Conservation (phyloP, 306 rosid genomes). For the Cicer bijugum region DNA sequence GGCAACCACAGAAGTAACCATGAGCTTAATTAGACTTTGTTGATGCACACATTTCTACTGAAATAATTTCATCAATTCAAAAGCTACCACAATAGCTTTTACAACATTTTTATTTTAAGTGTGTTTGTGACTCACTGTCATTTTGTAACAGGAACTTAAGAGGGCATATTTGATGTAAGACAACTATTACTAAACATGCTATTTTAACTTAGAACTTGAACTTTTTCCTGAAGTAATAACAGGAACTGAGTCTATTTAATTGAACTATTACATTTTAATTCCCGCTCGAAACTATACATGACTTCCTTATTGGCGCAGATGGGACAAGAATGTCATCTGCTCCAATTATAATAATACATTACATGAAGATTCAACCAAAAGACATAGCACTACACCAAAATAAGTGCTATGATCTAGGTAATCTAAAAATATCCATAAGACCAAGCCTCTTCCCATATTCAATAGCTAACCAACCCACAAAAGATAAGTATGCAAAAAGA, state of each 20-base stretch:
- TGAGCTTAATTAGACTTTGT: background rate
- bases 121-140: slow-evolving; percentile 2
- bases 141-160: background rate
- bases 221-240: slow-evolving; percentile 21
- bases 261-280: slow-evolving; percentile 32
- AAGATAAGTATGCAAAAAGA: slow-evolving; percentile 64
- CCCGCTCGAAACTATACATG: slow-evolving; percentile 44
- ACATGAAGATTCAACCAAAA: slow-evolving; percentile 8
- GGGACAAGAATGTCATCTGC: slow-evolving; percentile 37
- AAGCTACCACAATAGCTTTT: background rate
- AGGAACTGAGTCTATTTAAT: background rate
- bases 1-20: background rate
- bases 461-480: slow-evolving; percentile 68
- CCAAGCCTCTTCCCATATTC: slow-evolving; percentile 71
- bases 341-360: slow-evolving; percentile 39
- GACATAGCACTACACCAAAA: slow-evolving; percentile 41
- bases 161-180: slow-evolving; percentile 9
- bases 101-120: slow-evolving; percentile 18
- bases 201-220: background rate
- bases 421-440: slow-evolving; percentile 57
- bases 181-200: background rate
- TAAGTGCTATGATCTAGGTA: slow-evolving; percentile 47
- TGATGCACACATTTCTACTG: background rate
- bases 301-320: slow-evolving; percentile 36
- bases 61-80: slow-evolving; percentile 14